These are phyloP conservation scores for Linnemannia elongata DNA, from an alignment of 192 early-diverging fungal genomes.

Conservation along the genomic window DNA sequence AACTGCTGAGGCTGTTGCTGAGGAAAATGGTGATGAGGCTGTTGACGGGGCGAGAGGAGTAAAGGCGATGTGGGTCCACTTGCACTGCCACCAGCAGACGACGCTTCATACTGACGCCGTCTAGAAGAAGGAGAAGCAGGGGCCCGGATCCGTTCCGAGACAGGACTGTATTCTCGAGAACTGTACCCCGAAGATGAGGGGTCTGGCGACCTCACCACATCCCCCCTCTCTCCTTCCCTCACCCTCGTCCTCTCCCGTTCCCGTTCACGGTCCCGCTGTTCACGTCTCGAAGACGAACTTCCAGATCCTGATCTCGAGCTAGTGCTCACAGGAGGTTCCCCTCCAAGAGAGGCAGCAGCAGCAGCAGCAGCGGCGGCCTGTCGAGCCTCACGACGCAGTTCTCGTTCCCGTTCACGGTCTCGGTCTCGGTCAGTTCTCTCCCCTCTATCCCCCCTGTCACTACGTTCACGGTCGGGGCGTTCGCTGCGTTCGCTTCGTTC, in stretches of 20 bases:
- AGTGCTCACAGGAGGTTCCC: background rate
- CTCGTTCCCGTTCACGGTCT: constrained; percentile 2
- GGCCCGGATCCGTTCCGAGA: background rate
- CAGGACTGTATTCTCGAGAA: background rate
- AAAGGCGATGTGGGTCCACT: background rate
- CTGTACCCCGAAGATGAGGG: background rate
- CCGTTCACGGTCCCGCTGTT: background rate
- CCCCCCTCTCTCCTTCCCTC: background rate
- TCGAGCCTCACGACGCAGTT: background rate
- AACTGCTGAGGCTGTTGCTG: background rate
- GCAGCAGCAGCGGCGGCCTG: background rate
- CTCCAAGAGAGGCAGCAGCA: background rate
- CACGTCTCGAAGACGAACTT: background rate
- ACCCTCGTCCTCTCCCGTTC: background rate
- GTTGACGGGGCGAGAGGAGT: background rate
- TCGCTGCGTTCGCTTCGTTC: background rate
- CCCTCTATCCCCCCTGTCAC: constrained; percentile 58
- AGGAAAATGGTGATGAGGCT: background rate
- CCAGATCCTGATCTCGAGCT: constrained; percentile 3
- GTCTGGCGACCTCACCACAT: background rate
- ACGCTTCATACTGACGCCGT: background rate
- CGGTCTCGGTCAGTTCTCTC: background rate
- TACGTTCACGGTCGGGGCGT: constrained; percentile 23
- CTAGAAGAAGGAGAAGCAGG: background rate
- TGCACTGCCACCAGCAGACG: background rate